These are phyloP conservation scores for Candida oleophila DNA, from an alignment of 805 yeast genomes.

Conservation along the genomic window DNA sequence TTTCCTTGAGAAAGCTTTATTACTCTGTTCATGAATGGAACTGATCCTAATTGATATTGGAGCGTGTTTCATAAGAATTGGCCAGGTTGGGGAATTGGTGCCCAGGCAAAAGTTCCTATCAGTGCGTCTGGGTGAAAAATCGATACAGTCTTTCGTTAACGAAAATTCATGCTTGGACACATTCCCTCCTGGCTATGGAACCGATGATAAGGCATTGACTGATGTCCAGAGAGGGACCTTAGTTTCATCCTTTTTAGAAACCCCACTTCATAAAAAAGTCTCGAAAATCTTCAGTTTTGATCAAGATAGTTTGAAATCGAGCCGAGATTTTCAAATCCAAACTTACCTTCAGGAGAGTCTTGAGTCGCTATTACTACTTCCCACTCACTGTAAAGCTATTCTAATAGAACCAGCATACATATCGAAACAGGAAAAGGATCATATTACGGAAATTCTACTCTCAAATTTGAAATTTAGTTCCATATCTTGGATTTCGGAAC, in stretches of 20 bases:
- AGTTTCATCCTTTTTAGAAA: background rate
- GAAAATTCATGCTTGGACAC: background rate
- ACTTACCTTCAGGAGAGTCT: conserved; percentile 13
- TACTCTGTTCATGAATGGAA: background rate
- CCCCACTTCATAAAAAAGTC: conserved; percentile 3
- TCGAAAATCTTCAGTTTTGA: conserved; percentile 11
- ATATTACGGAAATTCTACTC: conserved; percentile 19
- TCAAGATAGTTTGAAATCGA: conserved; percentile 4
- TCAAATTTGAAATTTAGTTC: conserved; percentile 22
- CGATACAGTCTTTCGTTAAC: background rate
- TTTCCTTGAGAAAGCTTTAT: background rate
- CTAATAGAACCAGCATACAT: conserved; percentile 17
- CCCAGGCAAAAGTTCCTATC: background rate
- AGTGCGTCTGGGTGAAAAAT: background rate
- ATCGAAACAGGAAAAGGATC: conserved; percentile 14
- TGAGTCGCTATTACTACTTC: conserved; percentile 15
- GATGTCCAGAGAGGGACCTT: conserved; percentile 11
- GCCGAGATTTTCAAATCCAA: conserved; percentile 1
- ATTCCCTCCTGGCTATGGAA: conserved; percentile 19
- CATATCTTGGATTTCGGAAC: conserved; percentile 19
- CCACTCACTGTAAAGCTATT: conserved; percentile 19
- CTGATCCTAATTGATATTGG: background rate
- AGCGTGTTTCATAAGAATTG: background rate
- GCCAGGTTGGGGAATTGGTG: background rate
- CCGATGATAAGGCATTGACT: conserved; percentile 20